These are phyloP conservation scores for Priceomyces medius DNA, from an alignment of 805 yeast species.

Conservation along the genomic window DNA sequence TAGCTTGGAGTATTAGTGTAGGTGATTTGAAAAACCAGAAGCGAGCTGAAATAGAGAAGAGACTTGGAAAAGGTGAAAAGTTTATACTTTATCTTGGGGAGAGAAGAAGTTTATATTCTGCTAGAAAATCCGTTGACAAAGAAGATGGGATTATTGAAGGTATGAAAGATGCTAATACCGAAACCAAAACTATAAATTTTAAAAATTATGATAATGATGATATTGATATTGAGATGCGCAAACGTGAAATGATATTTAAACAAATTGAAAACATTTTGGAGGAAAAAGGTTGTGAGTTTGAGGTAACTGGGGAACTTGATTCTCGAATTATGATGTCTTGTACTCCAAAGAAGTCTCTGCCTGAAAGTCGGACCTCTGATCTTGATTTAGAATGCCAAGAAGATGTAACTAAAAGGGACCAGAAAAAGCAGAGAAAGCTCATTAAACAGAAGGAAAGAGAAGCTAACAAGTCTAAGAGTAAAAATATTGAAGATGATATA, in stretches of 20 bases:
- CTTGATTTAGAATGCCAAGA: slow-evolving; percentile 1
- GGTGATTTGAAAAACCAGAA: slow-evolving; percentile 41
- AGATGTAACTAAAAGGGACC: slow-evolving; percentile 15
- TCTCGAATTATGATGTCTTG: slow-evolving; percentile 24
- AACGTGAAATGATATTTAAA: slow-evolving; percentile 29
- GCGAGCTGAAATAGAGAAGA: slow-evolving; percentile 28
- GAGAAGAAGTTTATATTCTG: slow-evolving; percentile 16
- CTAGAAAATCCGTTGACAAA: slow-evolving; percentile 13
- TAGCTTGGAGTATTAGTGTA: slow-evolving; percentile 39
- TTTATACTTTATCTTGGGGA: slow-evolving; percentile 28
- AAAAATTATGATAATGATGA: slow-evolving; percentile 13
- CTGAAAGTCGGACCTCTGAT: neutral
- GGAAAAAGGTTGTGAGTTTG: slow-evolving; percentile 29
- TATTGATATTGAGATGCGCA: slow-evolving; percentile 17
- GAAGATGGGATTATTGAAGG: slow-evolving; percentile 11
- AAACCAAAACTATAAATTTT: slow-evolving; percentile 7
- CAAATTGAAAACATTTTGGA: slow-evolving; percentile 25
- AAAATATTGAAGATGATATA: slow-evolving; percentile 30
- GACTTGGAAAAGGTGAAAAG: slow-evolving; percentile 33
- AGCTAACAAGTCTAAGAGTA: slow-evolving; percentile 11
- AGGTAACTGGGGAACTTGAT: slow-evolving; percentile 26
- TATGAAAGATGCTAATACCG: slow-evolving; percentile 13
- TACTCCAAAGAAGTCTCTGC: slow-evolving; percentile 10
- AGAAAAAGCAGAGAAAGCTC: slow-evolving; percentile 14
- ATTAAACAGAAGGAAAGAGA: slow-evolving; percentile 17